A percentile compares a stretch with the other conserved stretches of the same genome.
phyloP scores from a whole-genome alignment of 305 asterid genomes.

The Fraxinus paxiana region DNA sequence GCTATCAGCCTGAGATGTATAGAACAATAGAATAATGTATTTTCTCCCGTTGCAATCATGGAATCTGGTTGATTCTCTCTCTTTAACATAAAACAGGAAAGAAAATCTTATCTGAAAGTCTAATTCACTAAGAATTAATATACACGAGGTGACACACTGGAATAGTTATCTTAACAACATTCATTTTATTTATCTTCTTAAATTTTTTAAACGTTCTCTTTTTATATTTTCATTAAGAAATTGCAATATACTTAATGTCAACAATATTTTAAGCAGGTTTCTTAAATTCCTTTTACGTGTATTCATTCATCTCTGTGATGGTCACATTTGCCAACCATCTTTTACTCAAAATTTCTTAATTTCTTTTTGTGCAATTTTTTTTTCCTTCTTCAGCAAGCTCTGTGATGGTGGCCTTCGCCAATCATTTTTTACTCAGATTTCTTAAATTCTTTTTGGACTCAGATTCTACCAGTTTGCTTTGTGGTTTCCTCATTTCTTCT shows the following conservation, averaged over 20 bases:
- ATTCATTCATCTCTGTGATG: not conserved
- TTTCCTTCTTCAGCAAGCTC: not conserved
- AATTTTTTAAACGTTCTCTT: not conserved
- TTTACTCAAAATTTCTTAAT: not conserved
- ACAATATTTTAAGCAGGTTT: not conserved
- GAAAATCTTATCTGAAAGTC: not conserved
- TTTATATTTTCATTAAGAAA: not conserved
- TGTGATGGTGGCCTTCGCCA: not conserved
- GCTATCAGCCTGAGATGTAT: not conserved
- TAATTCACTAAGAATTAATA: not conserved
- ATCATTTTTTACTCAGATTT: not conserved
- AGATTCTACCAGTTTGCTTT: not conserved
- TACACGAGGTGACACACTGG: not conserved
- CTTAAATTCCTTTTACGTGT: not conserved
- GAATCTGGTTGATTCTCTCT: not conserved
- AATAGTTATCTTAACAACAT: not conserved
- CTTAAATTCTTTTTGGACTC: not conserved
- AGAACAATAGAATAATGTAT: not conserved
- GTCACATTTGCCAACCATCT: not conserved
- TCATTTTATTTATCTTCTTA: not conserved
- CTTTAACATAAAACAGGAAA: not conserved
- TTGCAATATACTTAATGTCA: not conserved
- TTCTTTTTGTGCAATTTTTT: not conserved
- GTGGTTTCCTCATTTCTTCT: not conserved
- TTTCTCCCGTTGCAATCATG: slow-evolving; percentile 12